Base-by-base conservation (phyloP, 352 stramenopile genomes). In the Globisporangium spiculum region DNA sequence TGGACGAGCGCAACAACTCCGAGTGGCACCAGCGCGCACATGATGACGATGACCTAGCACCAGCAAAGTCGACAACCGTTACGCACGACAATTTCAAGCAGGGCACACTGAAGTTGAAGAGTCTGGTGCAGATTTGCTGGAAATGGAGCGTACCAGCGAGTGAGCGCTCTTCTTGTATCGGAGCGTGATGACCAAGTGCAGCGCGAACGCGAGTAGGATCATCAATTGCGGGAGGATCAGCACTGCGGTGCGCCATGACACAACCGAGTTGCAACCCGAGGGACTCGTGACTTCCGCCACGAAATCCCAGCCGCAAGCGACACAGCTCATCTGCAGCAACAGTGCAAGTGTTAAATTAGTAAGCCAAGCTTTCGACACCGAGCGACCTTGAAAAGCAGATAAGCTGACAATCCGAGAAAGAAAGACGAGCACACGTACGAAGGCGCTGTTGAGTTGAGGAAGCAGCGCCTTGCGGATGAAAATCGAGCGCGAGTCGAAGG, bases 1-100 rank as follows among this genome's bases (percentile, higher is more conserved):
- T 76, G 66, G 46, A 78, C 38, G 9, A 72, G 58, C 4, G 63
- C 75, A 9, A 41, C 57, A 16, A 73, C 34, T 4, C 36, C 22
- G n/a, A 74, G 53, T n/a, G 69, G 69, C 16, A 61, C 50, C 2
- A 74, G 16, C 34, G 38, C n/a, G 27, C 70, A 9, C 27, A 64
- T 68, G 32, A 63, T 27, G 48, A 48, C 4, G 14, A 62, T 24
- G n/a, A 64, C 58, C 69, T 74, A n/a, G 26, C 22, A 8, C 5
- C 36, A 52, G 12, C 16, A 48, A 48, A n/a, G 41, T 48, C 16
- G 41, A 9, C 41, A 48, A 48, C 16, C 14, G 16, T n/a, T 48
- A 26, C 16, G 36, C 20, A 24, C 32, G 22, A 58, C 61, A 67
- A 61, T 60, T 38, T 41, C 26, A 60, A 20, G 6, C 27, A 36